Percentiles rank a stretch among this genome's conserved stretches.
phyloP scores from a whole-genome alignment of 2,329 filamentous ascomycete species.

The Exophiala sp. region DNA sequence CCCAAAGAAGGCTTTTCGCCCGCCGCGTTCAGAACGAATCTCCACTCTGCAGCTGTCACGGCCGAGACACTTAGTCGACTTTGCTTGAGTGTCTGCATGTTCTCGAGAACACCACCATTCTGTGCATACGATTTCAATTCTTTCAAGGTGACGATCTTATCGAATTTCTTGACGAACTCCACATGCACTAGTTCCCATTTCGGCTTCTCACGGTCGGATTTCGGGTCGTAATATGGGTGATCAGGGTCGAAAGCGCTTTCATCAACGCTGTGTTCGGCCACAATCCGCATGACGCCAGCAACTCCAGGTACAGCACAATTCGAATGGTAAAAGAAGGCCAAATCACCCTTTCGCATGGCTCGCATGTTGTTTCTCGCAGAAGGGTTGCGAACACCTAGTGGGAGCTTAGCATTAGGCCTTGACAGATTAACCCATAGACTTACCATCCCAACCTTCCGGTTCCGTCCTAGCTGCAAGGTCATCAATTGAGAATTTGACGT shows the following conservation, averaged over 20 bases:
- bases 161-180: conserved; percentile 79
- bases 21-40: conserved; percentile 45
- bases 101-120: conserved; percentile 56
- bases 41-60: conserved; percentile 47
- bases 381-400: conserved; percentile 24
- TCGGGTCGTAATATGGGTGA: conserved; percentile 79
- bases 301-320: conserved; percentile 89
- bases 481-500: conserved; percentile 93
- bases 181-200: conserved; percentile 92
- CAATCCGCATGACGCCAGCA: conserved; percentile 83
- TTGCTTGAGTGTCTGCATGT: conserved; percentile 81
- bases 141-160: conserved; percentile 64
- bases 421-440: conserved; percentile 3
- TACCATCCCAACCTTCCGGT: conserved; percentile 91
- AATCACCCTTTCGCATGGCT: conserved; percentile 84
- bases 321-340: conserved; percentile 96
- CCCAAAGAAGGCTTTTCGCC: conserved; percentile 31
- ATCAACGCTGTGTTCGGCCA: conserved; percentile 77
- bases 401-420: conserved; percentile 3
- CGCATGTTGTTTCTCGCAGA: conserved; percentile 82
- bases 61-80: conserved; percentile 71
- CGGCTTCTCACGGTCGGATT: conserved; percentile 64
- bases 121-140: conserved; percentile 66
- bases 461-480: conserved; percentile 69
- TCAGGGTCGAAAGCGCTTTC: conserved; percentile 68